Evolutionary conservation across 2,329 filamentous ascomycete genomes (phyloP), one percentile per base, ranked within the genome.

Genomic region (Pseudopyricularia javanii): DNA sequence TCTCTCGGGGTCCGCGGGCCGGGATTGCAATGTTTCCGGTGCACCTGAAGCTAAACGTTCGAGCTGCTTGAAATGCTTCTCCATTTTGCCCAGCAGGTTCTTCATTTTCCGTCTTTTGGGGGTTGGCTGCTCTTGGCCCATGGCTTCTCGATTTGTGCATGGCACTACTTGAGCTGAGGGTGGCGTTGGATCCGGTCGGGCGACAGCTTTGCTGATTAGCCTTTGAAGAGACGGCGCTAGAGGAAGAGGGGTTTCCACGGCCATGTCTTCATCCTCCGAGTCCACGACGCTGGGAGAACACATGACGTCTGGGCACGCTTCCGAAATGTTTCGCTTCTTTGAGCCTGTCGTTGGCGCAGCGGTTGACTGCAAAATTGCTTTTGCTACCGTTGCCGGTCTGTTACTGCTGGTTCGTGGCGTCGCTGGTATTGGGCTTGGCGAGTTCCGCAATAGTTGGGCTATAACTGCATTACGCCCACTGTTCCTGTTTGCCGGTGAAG

Each of bases 111-210:
- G 15, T 30, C 40, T 45, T 45, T 45, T 45, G 17, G 26, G 3
- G 9, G 8, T 50, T 3, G 33, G 17, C 17, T 14, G 22, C 14
- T 20, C 17, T 7, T 9, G 20, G 11, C 35, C 15, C 11, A 9
- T 15, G 24, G 12, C 24, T 14, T 57, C 20, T 40, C 37, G 2
- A 24, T 50, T 11, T 1, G 59, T 60, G 15, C 43, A 60, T 1
- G 60, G 58, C 30, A 63, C 61, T 30, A 55, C 47, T 51, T 64
- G 61, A 0, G 61, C 61, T 2, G 62, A 62, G 2, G 62, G 62
- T 1, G 62, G 62, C 2, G 59, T 62, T 1, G 56, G 59, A 20
- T 54, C 56, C 7, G 54, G 56, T 11, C 50, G 45, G 15, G 51
- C 30, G n/a, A 51, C 17, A 4, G 24, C 24, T n/a, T 50, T 50